Conservation (phyloP, 2,329 filamentous ascomycete genomes). For the Pseudopyrenochaeta lycopersici region DNA sequence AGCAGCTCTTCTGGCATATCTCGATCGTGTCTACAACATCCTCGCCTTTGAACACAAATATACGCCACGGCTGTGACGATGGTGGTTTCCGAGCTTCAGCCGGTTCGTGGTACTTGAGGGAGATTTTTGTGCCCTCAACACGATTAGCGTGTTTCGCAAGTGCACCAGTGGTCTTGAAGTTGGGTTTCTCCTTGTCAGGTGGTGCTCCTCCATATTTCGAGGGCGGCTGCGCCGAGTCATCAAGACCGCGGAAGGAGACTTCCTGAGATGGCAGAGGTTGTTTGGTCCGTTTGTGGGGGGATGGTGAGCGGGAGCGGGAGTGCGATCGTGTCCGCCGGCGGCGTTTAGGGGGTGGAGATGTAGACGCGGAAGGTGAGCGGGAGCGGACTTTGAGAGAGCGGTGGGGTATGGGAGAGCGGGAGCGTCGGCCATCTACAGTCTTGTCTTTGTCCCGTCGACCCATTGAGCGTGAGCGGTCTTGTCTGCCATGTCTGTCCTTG, state of each 20-base stretch:
- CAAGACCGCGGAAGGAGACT: slow-evolving; percentile 53
- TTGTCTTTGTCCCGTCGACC: slow-evolving; percentile 24
- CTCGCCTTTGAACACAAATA: slow-evolving; percentile 90
- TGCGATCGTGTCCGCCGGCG: slow-evolving; percentile 40
- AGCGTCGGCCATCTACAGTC: slow-evolving; percentile 24
- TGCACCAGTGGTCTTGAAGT: slow-evolving; percentile 80
- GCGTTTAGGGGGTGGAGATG: slow-evolving; percentile 45
- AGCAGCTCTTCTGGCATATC: slow-evolving; percentile 80
- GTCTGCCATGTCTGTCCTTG: slow-evolving; percentile 18
- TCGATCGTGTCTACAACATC: slow-evolving; percentile 85
- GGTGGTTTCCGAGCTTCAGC: slow-evolving; percentile 90
- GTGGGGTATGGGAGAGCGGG: slow-evolving; percentile 35
- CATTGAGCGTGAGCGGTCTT: slow-evolving; percentile 25
- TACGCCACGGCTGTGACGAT: slow-evolving; percentile 79
- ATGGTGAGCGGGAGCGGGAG: slow-evolving; percentile 51
- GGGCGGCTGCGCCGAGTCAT: slow-evolving; percentile 38
- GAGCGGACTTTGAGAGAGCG: slow-evolving; percentile 34
- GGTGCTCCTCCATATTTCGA: slow-evolving; percentile 44
- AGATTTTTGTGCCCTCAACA: slow-evolving; percentile 76
- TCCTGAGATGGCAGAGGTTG: slow-evolving; percentile 58
- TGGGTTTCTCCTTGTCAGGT: slow-evolving; percentile 82
- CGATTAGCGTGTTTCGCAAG: slow-evolving; percentile 90
- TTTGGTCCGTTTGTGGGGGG: slow-evolving; percentile 52
- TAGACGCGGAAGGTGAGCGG: slow-evolving; percentile 36
- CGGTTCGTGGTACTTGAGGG: slow-evolving; percentile 96